Percentiles rank a stretch among this genome's conserved stretches.
phyloP scores from a whole-genome alignment of 2,329 filamentous ascomycete genomes.

The Diaporthe amygdali region DNA sequence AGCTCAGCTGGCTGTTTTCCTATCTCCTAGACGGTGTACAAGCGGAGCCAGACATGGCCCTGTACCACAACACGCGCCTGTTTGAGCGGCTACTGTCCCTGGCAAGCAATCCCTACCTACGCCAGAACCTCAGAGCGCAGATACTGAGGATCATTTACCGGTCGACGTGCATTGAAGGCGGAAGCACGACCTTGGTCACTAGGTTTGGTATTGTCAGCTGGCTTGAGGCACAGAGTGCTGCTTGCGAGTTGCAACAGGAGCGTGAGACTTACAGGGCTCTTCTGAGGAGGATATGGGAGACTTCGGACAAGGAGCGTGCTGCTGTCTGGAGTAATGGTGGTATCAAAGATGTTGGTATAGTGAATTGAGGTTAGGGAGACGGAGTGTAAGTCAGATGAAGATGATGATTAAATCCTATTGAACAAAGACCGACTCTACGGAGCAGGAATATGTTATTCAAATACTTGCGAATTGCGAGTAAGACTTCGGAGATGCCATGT shows the following conservation, averaged over 20 bases:
- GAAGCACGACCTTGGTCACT: conserved; percentile 81
- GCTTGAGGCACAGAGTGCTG: conserved; percentile 67
- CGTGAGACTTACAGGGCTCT: conserved; percentile 58
- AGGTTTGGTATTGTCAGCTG: conserved; percentile 77
- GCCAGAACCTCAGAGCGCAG: conserved; percentile 63
- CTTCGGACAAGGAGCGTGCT: conserved; percentile 70
- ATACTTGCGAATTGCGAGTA: too few species aligned
- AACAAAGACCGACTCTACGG: too few species aligned
- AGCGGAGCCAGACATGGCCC: conserved; percentile 61
- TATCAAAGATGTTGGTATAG: conserved; percentile 25
- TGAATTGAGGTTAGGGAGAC: neutral
- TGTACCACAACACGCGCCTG: conserved; percentile 66
- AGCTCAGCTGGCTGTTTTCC: conserved; percentile 76
- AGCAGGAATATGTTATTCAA: too few species aligned
- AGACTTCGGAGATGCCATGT: neutral
- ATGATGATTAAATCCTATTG: neutral
- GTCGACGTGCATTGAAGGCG: conserved; percentile 70
- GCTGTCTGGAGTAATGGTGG: conserved; percentile 68
- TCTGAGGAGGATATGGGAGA: conserved; percentile 64
- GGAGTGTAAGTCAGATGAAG: neutral
- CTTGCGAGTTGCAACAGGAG: conserved; percentile 44
- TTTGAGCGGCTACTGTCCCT: conserved; percentile 78
- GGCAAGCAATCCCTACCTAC: conserved; percentile 70
- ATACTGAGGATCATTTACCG: conserved; percentile 68
- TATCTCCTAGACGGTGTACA: conserved; percentile 73